A percentile compares a stretch with the other conserved stretches of the same genome.
Conservation (phyloP, 2,329 filamentous ascomycete species). For the Ophiostoma montium region DNA sequence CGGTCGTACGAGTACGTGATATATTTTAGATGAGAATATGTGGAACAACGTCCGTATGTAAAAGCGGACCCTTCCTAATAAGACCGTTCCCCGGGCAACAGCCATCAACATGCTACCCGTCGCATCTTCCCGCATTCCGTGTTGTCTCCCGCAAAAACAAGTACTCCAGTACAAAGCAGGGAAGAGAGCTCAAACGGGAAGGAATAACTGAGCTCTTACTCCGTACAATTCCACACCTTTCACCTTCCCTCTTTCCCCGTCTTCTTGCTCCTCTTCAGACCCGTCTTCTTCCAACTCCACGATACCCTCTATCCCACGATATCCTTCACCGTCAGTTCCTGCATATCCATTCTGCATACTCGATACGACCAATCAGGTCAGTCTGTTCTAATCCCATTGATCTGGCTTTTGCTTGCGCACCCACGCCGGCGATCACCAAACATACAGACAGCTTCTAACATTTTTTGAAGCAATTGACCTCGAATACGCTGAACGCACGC, state of each 20-base stretch:
- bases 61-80: neutral
- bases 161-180: neutral
- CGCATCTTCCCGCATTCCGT: conserved; percentile 1
- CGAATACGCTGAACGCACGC: neutral
- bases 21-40: no score
- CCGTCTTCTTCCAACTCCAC: neutral
- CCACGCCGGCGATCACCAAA: no score
- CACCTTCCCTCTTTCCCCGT: neutral
- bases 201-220: neutral
- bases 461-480: no score
- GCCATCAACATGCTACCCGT: conserved; percentile 5
- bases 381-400: no score
- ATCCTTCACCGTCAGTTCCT: no score
- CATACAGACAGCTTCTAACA: no score
- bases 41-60: neutral
- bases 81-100: conserved; percentile 5
- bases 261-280: neutral
- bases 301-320: no score
- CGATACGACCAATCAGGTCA: no score
- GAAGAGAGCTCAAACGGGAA: neutral
- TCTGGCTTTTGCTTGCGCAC: no score
- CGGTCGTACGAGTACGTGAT: no score
- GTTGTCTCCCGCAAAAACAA: conserved; percentile 4
- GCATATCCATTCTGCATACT: no score
- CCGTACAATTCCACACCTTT: no score